phyloP scores from a whole-genome alignment of 1,284 basidiomycete genomes.

The Cryptococcus deneoformans region DNA sequence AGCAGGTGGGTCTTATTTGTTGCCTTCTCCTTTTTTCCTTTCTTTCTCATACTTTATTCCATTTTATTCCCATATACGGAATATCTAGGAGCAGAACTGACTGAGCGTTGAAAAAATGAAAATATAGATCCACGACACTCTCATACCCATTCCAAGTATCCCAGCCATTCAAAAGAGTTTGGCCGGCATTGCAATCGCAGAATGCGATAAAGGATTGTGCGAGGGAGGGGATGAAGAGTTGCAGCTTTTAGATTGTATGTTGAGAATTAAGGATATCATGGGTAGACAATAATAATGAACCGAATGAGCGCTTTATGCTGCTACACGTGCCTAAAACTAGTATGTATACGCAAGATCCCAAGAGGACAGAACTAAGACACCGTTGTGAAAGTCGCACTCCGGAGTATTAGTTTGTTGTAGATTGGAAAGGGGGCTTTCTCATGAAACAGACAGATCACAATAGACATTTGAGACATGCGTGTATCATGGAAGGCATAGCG shows the following conservation, averaged over 20 bases:
- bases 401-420: too few species aligned
- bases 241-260: conserved; percentile 83
- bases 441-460: too few species aligned
- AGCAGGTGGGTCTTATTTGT: conserved; percentile 60
- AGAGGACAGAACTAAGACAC: too few species aligned
- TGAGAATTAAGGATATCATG: conserved; percentile 69
- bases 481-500: too few species aligned
- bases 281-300: background rate
- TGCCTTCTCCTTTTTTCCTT: background rate
- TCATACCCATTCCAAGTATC: conserved; percentile 77
- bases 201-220: conserved; percentile 93
- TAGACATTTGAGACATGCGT: too few species aligned
- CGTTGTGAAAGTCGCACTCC: too few species aligned
- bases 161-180: conserved; percentile 76
- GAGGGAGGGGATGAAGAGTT: conserved; percentile 99
- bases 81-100: background rate
- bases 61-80: background rate
- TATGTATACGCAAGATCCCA: too few species aligned
- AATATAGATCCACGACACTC: conserved; percentile 79
- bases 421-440: too few species aligned
- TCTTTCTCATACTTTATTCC: background rate
- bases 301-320: too few species aligned
- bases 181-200: conserved; percentile 82
- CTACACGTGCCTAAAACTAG: too few species aligned
- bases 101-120: background rate